Base-by-base conservation (phyloP, 2,329 filamentous ascomycete species). In the Fusarium odoratissimum region DNA sequence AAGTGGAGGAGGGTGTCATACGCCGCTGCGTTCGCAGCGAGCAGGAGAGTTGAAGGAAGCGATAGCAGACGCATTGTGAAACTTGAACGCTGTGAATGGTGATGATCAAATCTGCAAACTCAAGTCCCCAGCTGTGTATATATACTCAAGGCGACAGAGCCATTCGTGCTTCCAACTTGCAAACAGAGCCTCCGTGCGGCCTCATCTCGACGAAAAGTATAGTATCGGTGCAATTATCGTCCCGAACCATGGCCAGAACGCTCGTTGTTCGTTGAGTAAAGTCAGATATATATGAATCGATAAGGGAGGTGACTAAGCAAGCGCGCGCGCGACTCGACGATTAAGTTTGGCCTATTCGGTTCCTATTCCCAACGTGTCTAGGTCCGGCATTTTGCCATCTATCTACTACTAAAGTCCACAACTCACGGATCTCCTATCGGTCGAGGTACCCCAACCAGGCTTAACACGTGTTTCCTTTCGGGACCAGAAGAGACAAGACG, bases 31-130 rank as follows among this genome's bases (percentile, higher is more conserved):
- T 46, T 16, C 2, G 25, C 13, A 30, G 44, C 25, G 13, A 46
- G 44, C 2, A 30, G 13, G 3, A 46, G 0, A 11, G 19, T 6
- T 0, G 9, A n/a, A n/a, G 9, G 21, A 12, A n/a, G 19, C 6
- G 13, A 30, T n/a, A 16, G 0, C 3, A 48, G 13, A 21, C 9
- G 45, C 45, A 48, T 48, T 4, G 19, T 8, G 19, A 30, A n/a
- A n/a, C 28, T 48, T 30, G 45, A n/a, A 2, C 0, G 9, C 4
- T n/a, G 45, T 16, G 19, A 46, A 6, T n/a, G 6, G 25, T 8
- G 19, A 12, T n/a, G 13, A 16, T n/a, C 19, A 8, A n/a, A 11
- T 16, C 0, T n/a, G 25, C 44, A 4, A 46, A 8, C 25, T 46
- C 25, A 8, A 11, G 6, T 16, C 30, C 30, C 0, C 6, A 30